phyloP scores from a whole-genome alignment of 2,329 filamentous ascomycete species.

The Waltergamsia citrina region DNA sequence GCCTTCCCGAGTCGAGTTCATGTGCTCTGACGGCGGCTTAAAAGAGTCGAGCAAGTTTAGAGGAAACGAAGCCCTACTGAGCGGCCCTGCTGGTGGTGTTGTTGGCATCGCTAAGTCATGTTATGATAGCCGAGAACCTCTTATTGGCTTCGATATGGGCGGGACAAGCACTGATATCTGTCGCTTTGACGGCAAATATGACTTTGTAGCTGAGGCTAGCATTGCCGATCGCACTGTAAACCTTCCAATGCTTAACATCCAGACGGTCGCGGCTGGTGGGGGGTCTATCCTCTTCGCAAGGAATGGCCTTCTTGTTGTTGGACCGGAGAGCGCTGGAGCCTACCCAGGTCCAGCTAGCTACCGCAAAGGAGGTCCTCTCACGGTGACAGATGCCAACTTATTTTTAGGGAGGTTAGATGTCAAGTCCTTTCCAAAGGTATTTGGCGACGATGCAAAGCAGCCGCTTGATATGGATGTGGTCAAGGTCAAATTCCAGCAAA shows the following conservation, averaged over 20 bases:
- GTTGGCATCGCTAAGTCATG: slow-evolving; percentile 62
- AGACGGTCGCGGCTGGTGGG: slow-evolving; percentile 50
- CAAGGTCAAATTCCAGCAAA: slow-evolving; percentile 23
- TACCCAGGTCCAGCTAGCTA: slow-evolving; percentile 65
- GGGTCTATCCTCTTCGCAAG: slow-evolving; percentile 50
- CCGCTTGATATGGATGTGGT: slow-evolving; percentile 28
- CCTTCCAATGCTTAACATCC: slow-evolving; percentile 63
- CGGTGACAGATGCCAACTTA: slow-evolving; percentile 63
- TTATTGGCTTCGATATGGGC: slow-evolving; percentile 40
- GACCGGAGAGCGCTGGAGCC: slow-evolving; percentile 61
- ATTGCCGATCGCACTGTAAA: slow-evolving; percentile 63
- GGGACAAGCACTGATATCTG: slow-evolving; percentile 66
- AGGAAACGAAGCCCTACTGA: slow-evolving; percentile 56
- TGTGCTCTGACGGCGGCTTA: slow-evolving; percentile 45
- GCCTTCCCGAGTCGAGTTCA: slow-evolving; percentile 55
- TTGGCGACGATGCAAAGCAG: slow-evolving; percentile 57
- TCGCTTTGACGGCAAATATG: slow-evolving; percentile 58
- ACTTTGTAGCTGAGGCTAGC: slow-evolving; percentile 62
- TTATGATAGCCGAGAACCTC: slow-evolving; percentile 55
- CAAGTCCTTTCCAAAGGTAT: slow-evolving; percentile 62
- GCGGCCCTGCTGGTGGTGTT: slow-evolving; percentile 61
- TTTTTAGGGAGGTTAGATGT: slow-evolving; percentile 48
- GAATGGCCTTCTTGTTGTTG: slow-evolving; percentile 61
- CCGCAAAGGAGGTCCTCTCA: slow-evolving; percentile 59
- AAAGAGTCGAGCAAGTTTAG: slow-evolving; percentile 48